Evolutionary conservation across 768 basidiomycete genomes (phyloP).

Genomic region (Russula vinacea): DNA sequence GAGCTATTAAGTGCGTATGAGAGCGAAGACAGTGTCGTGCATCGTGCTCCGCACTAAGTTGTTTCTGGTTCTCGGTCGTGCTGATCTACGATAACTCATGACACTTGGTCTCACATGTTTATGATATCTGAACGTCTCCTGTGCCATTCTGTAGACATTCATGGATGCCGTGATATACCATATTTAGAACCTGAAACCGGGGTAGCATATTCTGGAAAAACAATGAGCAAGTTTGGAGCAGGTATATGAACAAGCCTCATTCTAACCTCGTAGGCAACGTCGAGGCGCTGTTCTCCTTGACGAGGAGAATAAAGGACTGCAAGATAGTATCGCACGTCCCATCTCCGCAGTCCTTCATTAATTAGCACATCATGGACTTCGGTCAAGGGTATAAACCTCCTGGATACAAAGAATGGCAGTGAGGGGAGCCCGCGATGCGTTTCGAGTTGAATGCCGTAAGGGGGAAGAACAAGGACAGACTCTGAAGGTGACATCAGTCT

Average conservation of each 20-base stretch:
- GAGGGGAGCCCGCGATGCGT: slow-evolving; percentile 57
- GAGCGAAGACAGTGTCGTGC: slow-evolving; percentile 57
- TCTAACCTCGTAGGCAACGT: slow-evolving; percentile 64
- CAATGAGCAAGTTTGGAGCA: slow-evolving; percentile 2
- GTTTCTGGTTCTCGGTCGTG: neutral
- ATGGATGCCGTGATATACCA: slow-evolving; percentile 62
- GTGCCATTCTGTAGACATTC: slow-evolving; percentile 34
- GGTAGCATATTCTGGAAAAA: slow-evolving; percentile 60
- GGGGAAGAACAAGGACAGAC: slow-evolving; percentile 62
- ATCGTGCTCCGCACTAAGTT: slow-evolving; percentile 14
- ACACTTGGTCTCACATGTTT: slow-evolving; percentile 14
- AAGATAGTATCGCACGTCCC: slow-evolving; percentile 71
- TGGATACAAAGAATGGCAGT: slow-evolving; percentile 36
- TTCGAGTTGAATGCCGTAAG: slow-evolving; percentile 73
- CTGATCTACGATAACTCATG: neutral
- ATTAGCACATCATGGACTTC: slow-evolving; percentile 61
- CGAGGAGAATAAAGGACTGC: slow-evolving; percentile 44
- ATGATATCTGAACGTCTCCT: slow-evolving; percentile 12
- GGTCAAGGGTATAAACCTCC: slow-evolving; percentile 58
- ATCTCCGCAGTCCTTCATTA: slow-evolving; percentile 68
- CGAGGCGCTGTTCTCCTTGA: slow-evolving; percentile 38
- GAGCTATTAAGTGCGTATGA: slow-evolving; percentile 79
- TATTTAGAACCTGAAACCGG: slow-evolving; percentile 54
- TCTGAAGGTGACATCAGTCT: slow-evolving; percentile 43
- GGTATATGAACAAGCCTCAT: slow-evolving; percentile 26